Conservation (phyloP, 805 yeast species). For the Sugiyamaella qingdaonensis region DNA sequence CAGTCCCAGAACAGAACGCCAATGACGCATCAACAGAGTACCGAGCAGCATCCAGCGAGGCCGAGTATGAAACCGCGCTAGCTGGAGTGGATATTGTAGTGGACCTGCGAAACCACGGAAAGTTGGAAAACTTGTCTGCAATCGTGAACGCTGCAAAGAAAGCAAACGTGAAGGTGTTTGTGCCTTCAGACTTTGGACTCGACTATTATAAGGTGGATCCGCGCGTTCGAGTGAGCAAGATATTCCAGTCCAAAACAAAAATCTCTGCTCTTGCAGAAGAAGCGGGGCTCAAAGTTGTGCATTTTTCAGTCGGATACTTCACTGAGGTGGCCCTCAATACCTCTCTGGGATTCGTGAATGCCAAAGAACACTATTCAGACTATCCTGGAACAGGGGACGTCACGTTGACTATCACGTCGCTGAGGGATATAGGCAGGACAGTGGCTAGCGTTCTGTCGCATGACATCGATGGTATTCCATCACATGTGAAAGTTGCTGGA, state of each 20-base stretch:
- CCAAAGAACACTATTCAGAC: background rate
- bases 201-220: constrained; percentile 28
- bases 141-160: constrained; percentile 30
- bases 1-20: background rate
- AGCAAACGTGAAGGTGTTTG: constrained; percentile 46
- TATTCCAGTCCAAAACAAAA: background rate
- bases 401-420: constrained; percentile 20
- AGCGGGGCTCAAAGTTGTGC: constrained; percentile 26
- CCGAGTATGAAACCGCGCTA: constrained; percentile 29
- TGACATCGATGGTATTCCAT: constrained; percentile 21
- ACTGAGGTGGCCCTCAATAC: constrained; percentile 13
- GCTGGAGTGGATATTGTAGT: constrained; percentile 49
- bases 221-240: constrained; percentile 2
- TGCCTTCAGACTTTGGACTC: constrained; percentile 60
- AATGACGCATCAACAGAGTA: background rate
- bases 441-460: constrained; percentile 24
- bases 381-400: constrained; percentile 9
- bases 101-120: constrained; percentile 35
- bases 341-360: background rate
- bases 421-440: constrained; percentile 24
- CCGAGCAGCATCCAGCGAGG: background rate
- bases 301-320: constrained; percentile 23
- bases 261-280: constrained; percentile 18
- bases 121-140: constrained; percentile 30
- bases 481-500: constrained; percentile 18